Conservation (phyloP, 2,329 filamentous ascomycete genomes). For the Fusarium sarcochroum region DNA sequence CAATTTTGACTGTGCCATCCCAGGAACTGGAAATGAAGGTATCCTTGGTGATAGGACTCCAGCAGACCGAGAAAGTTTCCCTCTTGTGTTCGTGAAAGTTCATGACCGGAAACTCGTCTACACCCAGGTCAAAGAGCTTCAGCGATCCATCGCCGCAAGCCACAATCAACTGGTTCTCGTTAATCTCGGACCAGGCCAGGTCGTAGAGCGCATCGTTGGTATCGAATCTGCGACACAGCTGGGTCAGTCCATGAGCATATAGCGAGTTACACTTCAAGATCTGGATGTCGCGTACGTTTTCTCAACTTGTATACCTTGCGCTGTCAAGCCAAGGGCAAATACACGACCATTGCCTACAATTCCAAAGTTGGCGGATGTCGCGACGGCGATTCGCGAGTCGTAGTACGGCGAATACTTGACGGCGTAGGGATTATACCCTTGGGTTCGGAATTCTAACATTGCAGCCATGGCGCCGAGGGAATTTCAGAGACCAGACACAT, state of each 20-base stretch:
- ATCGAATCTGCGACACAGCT: conserved; percentile 76
- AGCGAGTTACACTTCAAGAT: background rate
- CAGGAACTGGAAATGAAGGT: conserved; percentile 92
- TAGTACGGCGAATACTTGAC: conserved; percentile 99
- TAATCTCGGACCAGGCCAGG: conserved; percentile 92
- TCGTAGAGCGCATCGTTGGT: conserved; percentile 98
- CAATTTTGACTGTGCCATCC: conserved; percentile 96
- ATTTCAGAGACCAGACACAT: conserved; percentile 38
- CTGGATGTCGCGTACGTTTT: conserved; percentile 74
- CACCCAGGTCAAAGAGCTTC: conserved; percentile 90
- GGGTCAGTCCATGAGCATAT: conserved; percentile 1
- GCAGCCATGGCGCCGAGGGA: conserved; percentile 58
- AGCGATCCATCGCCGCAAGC: conserved; percentile 94
- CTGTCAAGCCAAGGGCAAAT: conserved; percentile 85
- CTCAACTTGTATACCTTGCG: conserved; percentile 85
- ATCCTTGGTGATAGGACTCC: conserved; percentile 93
- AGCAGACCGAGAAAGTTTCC: conserved; percentile 92
- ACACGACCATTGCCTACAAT: conserved; percentile 95
- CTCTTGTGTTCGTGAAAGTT: conserved; percentile 94
- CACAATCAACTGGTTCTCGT: conserved; percentile 93
- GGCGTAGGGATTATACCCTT: conserved; percentile 95
- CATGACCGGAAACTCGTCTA: conserved; percentile 88
- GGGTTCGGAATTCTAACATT: conserved; percentile 95
- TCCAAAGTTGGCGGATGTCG: conserved; percentile 93
- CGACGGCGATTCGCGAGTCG: conserved; percentile 92